phyloP scores from a whole-genome alignment of 139 green algal genomes.

The Coccomyxa sp. region DNA sequence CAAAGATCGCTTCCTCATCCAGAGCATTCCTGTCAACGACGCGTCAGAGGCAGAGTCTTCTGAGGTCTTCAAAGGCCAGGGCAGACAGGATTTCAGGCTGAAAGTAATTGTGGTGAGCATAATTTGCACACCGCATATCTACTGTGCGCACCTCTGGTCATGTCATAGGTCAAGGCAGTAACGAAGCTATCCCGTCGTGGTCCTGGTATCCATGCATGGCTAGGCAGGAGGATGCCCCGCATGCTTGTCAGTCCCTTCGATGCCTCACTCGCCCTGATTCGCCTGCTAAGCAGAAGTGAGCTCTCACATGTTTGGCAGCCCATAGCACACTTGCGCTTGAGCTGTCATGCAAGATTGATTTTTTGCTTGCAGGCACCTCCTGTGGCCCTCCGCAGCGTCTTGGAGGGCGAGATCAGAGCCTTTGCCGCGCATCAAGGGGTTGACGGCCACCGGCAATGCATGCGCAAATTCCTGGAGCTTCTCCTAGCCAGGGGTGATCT shows the following conservation, averaged over 20 bases:
- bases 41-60: background rate
- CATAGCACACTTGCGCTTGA: too few species aligned
- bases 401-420: background rate
- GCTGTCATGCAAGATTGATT: too few species aligned
- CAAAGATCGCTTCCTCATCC: background rate
- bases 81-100: background rate
- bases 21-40: background rate
- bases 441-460: background rate
- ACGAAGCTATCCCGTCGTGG: too few species aligned
- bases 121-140: too few species aligned
- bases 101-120: background rate
- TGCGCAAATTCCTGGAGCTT: constrained; percentile 6
- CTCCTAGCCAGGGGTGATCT: background rate
- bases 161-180: too few species aligned
- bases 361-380: background rate
- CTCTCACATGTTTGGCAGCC: too few species aligned
- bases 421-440: background rate
- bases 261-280: too few species aligned
- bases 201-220: too few species aligned
- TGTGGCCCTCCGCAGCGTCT: background rate
- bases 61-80: background rate
- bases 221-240: too few species aligned
- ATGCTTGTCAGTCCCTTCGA: too few species aligned
- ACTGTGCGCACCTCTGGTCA: too few species aligned
- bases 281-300: too few species aligned